Evolutionary conservation across 2,329 filamentous ascomycete species (phyloP).

Genomic region (Plenodomus lindquistii): DNA sequence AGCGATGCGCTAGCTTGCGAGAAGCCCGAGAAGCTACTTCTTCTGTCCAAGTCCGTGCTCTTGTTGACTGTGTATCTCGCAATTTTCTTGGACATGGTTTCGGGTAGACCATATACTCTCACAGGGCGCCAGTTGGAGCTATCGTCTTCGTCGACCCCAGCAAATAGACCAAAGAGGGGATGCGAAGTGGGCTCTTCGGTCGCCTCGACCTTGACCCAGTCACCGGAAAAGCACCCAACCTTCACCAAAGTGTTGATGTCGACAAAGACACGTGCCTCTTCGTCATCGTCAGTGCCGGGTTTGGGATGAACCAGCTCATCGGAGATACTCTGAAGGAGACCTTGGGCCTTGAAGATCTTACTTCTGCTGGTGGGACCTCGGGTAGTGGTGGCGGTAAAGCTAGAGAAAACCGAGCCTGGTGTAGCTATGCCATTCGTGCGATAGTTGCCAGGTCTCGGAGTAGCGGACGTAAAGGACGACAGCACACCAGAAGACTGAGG

Average conservation of each 20-base stretch:
- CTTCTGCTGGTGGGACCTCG: conserved; percentile 70
- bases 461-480: conserved; percentile 78
- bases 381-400: conserved; percentile 81
- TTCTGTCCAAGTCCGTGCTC: conserved; percentile 42
- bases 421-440: conserved; percentile 76
- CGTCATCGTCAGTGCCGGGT: conserved; percentile 81
- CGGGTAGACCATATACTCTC: conserved; percentile 86
- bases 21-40: conserved; percentile 53
- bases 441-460: conserved; percentile 73
- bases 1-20: conserved; percentile 27
- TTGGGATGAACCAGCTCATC: conserved; percentile 83
- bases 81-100: conserved; percentile 61
- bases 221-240: conserved; percentile 94
- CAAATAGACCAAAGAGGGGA: conserved; percentile 70
- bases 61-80: conserved; percentile 60
- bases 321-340: conserved; percentile 72
- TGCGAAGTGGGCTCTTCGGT: conserved; percentile 72
- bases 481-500: conserved; percentile 78
- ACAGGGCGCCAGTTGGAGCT: conserved; percentile 75
- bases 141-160: conserved; percentile 66
- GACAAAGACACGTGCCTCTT: conserved; percentile 84
- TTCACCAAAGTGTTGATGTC: conserved; percentile 83
- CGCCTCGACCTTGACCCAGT: conserved; percentile 88
- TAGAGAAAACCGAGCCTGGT: conserved; percentile 87
- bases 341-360: conserved; percentile 82